Evolutionary conservation across 495 filamentous ascomycete genomes (phyloP).

Genomic region (Paragyromitra xinjiangensis): DNA sequence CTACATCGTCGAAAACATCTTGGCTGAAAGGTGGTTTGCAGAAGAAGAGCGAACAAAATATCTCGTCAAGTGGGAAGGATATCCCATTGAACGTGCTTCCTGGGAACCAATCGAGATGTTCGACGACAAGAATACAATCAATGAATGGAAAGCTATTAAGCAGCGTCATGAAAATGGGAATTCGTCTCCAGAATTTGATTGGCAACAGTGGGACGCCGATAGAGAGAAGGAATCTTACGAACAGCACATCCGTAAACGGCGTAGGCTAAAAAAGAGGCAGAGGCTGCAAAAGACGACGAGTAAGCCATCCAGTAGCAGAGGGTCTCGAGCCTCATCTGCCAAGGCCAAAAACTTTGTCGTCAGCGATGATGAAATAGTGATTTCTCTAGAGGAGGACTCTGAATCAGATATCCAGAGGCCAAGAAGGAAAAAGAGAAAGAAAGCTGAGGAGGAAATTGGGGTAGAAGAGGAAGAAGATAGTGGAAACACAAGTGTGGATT

Average conservation of each 20-base stretch:
- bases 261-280: conserved; percentile 48
- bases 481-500: conserved; percentile 46
- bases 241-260: conserved; percentile 37
- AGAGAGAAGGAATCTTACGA: conserved; percentile 48
- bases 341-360: conserved; percentile 25
- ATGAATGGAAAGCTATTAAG: conserved; percentile 51
- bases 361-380: conserved; percentile 36
- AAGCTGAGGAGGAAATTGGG: conserved; percentile 10
- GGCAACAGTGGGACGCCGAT: conserved; percentile 52
- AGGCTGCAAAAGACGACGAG: conserved; percentile 22
- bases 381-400: conserved; percentile 41
- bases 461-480: conserved; percentile 41
- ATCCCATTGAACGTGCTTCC: conserved; percentile 65
- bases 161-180: conserved; percentile 33
- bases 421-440: conserved; percentile 39
- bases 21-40: conserved; percentile 62
- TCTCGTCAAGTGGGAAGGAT: conserved; percentile 75
- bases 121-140: conserved; percentile 59
- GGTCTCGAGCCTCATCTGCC: conserved; percentile 35
- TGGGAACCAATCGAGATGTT: conserved; percentile 73
- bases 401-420: conserved; percentile 34
- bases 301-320: conserved; percentile 21
- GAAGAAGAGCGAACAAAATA: conserved; percentile 62
- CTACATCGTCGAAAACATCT: conserved; percentile 63
- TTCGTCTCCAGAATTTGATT: conserved; percentile 49